Evolutionary conservation across 495 filamentous ascomycete genomes (phyloP).

Genomic region (Annulohypoxylon stygium): DNA sequence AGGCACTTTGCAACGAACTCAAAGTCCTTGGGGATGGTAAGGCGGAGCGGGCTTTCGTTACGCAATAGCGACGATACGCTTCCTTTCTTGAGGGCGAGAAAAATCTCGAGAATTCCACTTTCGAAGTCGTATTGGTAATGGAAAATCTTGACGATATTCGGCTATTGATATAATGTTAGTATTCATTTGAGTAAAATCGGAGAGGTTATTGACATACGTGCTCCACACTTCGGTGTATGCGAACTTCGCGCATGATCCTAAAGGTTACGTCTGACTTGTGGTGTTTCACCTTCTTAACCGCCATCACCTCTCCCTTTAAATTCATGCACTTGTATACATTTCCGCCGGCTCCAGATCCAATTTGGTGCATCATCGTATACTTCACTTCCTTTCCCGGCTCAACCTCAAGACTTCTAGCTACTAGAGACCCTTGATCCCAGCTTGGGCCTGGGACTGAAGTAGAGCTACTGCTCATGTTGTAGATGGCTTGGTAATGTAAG

Average conservation of each 20-base stretch:
- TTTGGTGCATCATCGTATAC: background rate
- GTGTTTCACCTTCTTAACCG: background rate
- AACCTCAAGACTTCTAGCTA: background rate
- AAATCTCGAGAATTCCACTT: background rate
- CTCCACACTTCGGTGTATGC: background rate
- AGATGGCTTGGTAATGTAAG: too few relatives aligned
- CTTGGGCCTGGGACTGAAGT: too few relatives aligned
- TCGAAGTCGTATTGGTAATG: background rate
- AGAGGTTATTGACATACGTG: background rate
- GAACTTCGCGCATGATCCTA: background rate
- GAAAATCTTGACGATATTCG: background rate
- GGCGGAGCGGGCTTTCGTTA: background rate
- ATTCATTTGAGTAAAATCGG: background rate
- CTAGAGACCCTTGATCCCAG: too few relatives aligned
- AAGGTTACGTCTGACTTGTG: too few relatives aligned
- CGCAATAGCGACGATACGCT: background rate
- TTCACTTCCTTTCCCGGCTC: background rate
- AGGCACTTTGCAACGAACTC: background rate
- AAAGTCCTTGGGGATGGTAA: background rate
- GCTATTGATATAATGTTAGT: background rate
- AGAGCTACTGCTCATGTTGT: too few relatives aligned
- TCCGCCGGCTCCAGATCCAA: background rate
- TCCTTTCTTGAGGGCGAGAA: conserved; percentile 4
- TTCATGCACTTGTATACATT: background rate
- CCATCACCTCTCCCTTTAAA: background rate